These are phyloP conservation scores for Gonapodya prolifera DNA, from an alignment of 192 early-diverging fungal species.

Conservation along the genomic window DNA sequence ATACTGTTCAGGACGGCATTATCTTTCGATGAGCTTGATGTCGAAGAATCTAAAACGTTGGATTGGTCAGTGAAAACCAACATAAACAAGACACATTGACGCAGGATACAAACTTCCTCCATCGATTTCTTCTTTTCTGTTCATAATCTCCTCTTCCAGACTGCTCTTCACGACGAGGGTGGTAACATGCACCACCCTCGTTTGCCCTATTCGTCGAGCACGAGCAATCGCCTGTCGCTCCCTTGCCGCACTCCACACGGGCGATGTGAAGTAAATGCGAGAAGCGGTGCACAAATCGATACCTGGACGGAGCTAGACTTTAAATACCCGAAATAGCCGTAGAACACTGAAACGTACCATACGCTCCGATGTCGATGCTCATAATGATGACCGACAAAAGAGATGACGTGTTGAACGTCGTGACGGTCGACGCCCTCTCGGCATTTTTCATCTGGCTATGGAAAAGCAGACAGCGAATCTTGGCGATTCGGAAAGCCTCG, in stretches of 20 bases:
- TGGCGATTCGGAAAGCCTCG: constrained; percentile 31
- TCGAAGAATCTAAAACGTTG: background rate
- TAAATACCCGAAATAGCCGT: constrained; percentile 60
- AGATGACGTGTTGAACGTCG: constrained; percentile 48
- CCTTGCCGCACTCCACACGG: constrained; percentile 56
- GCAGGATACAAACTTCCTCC: background rate
- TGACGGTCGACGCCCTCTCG: constrained; percentile 31
- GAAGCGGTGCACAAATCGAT: background rate
- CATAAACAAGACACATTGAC: background rate
- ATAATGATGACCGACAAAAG: constrained; percentile 36
- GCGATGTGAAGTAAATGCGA: constrained; percentile 16
- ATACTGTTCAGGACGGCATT: background rate
- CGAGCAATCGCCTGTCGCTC: constrained; percentile 77
- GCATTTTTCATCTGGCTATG: constrained; percentile 31
- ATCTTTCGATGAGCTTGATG: background rate
- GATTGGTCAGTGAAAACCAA: background rate
- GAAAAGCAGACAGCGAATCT: constrained; percentile 38
- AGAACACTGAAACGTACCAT: constrained; percentile 64
- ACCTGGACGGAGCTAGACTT: constrained; percentile 19
- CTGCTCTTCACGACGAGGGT: constrained; percentile 38
- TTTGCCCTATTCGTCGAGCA: constrained; percentile 69
- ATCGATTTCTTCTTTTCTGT: constrained; percentile 9
- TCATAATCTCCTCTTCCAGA: constrained; percentile 37
- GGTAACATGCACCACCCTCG: constrained; percentile 39
- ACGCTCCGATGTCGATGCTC: constrained; percentile 46